Evolutionary conservation across 2,329 filamentous ascomycete genomes (phyloP).

Genomic region (Xylariaceae sp.): DNA sequence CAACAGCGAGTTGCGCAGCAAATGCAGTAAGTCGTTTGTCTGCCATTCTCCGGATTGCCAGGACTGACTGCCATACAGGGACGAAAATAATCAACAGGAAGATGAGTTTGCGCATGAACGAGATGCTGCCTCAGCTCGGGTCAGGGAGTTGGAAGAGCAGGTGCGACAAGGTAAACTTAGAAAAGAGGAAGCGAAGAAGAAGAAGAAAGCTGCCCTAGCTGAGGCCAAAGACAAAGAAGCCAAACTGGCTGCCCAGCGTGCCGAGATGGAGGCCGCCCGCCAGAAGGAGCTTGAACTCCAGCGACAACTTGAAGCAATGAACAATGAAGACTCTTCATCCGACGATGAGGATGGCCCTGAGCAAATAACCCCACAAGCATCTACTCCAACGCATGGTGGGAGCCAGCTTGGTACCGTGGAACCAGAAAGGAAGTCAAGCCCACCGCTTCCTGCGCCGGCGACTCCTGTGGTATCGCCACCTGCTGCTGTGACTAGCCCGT

Average conservation of each 20-base stretch:
- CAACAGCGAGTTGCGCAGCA: conserved; percentile 71
- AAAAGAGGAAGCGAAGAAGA: conserved; percentile 94
- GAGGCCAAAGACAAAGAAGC: conserved; percentile 87
- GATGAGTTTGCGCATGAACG: conserved; percentile 77
- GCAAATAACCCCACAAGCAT: conserved; percentile 63
- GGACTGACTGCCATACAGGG: conserved; percentile 47
- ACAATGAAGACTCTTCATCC: conserved; percentile 71
- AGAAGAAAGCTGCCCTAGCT: conserved; percentile 81
- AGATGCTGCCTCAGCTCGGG: conserved; percentile 75
- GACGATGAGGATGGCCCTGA: conserved; percentile 78
- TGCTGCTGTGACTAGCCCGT: conserved; percentile 51
- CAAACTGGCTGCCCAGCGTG: conserved; percentile 77
- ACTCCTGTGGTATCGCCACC: conserved; percentile 49
- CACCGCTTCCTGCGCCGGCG: conserved; percentile 49
- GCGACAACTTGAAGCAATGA: conserved; percentile 75
- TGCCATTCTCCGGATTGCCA: not conserved
- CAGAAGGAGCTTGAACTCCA: conserved; percentile 89
- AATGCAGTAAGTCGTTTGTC: conserved; percentile 71
- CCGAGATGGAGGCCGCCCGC: conserved; percentile 87
- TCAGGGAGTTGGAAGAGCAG: conserved; percentile 89
- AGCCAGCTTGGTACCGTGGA: conserved; percentile 55
- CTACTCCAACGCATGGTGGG: conserved; percentile 53
- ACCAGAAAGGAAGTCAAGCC: conserved; percentile 46
- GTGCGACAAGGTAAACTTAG: conserved; percentile 90
- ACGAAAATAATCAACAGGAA: conserved; percentile 71